Percentiles rank a stretch among this genome's conserved stretches.
These are phyloP conservation scores for Euphrasia confusa DNA, from an alignment of 257 asterid genomes.

Conservation along the genomic window DNA sequence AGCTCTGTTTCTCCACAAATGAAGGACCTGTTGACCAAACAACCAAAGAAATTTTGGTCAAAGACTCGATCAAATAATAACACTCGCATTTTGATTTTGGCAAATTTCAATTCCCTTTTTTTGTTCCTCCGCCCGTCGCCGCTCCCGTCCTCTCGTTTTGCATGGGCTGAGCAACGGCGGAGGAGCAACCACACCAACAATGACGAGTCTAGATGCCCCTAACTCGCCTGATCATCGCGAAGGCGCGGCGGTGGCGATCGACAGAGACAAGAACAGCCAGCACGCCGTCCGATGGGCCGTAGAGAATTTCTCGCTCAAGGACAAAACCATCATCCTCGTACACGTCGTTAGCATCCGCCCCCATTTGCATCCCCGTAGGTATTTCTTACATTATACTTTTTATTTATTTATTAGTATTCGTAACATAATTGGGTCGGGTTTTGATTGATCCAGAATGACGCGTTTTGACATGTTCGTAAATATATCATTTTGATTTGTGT, in stretches of 20 bases:
- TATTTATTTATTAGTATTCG: background rate
- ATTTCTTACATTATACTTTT: conserved; percentile 11
- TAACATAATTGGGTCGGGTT: no score
- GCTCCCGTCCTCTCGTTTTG: background rate
- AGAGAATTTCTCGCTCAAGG: conserved; percentile 40
- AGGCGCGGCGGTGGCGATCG: conserved; percentile 58
- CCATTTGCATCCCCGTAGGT: conserved; percentile 38
- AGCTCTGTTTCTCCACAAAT: background rate
- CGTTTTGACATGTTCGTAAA: no score
- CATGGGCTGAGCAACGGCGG: conserved; percentile 34
- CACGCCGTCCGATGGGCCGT: conserved; percentile 71
- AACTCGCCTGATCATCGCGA: conserved; percentile 24
- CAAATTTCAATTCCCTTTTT: background rate
- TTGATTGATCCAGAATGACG: no score
- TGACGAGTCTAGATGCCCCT: conserved; percentile 29
- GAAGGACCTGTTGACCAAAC: conserved; percentile 13
- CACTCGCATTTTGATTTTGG: background rate
- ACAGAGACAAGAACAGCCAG: conserved; percentile 72
- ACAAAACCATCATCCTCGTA: conserved; percentile 41
- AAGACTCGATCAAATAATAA: background rate
- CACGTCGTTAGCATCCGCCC: conserved; percentile 53
- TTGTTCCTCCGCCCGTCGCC: conserved; percentile 3
- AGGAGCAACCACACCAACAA: conserved; percentile 25
- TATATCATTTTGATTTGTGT: no score
- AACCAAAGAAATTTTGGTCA: no score